Base-by-base conservation (phyloP, 768 basidiomycete species). In the Boletus barrowsii region DNA sequence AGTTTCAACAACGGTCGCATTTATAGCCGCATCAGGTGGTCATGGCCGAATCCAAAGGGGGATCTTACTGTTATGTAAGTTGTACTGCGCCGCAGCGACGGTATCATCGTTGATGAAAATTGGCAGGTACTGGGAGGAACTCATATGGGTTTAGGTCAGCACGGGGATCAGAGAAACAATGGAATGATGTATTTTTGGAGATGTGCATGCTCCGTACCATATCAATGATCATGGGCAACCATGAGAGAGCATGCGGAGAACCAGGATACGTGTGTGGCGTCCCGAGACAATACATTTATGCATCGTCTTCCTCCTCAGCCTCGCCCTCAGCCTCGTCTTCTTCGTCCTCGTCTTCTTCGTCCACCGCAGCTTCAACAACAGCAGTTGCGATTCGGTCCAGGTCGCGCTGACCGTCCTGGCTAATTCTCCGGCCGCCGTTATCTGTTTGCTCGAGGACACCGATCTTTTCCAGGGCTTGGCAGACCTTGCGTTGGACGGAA, bases 401-500 rank as follows among this genome's bases (percentile, higher is more conserved):
- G 72, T 97, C 94, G 66, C 94, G 87, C 75, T 93, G 90, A 59
- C 96, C 96, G 69, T 98, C 96, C 77, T 98, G 95, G 71, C 85
- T 87, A 72, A 98, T 96, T 77, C 91, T 85, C 67, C 97, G 86
- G 58, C 96, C 96, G 64, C 96, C 97, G 68, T 95, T 93, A 42
- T 89, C 85, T 56, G 89, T 84, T 76, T 88, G 82, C 79, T 98
- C 97, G 66, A 98, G 81, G 55, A 98, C 97, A 67, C 95, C 95
- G 68, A 99, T 98, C 83, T 96, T 97, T 83, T 98, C 96, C 64
- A 98, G 80, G 43, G 93, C 86, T 77, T 99, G 96, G 78, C 95
- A 93, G 63, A 98, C 78, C 76, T 90, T 94, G 70, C 95, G 89
- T 75, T 98, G 93, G 47, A 98, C 90, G 53, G 87, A 87, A 51